phyloP scores from a whole-genome alignment of 129 eudicot species.

The Rutidosis leptorrhynchoides region DNA sequence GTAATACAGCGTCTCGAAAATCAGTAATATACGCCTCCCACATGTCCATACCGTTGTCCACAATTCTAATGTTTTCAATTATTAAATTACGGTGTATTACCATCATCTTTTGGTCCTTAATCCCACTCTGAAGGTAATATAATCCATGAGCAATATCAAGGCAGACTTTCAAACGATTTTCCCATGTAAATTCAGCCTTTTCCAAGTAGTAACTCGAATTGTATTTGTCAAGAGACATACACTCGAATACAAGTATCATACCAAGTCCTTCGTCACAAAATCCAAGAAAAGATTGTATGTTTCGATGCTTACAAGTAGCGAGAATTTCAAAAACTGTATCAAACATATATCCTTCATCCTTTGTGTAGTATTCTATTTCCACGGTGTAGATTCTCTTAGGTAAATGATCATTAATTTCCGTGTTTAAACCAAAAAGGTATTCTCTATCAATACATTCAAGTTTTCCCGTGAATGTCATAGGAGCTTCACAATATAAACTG shows the following conservation, averaged over 20 bases:
- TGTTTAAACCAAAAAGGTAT: neutral
- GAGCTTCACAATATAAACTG: too few relatives aligned
- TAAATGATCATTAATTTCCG: neutral
- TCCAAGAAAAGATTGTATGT: neutral
- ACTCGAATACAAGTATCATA: neutral
- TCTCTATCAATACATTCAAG: neutral
- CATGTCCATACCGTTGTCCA: neutral
- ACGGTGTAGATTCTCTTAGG: neutral
- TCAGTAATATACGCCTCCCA: neutral
- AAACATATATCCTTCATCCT: neutral
- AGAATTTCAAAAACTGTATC: neutral
- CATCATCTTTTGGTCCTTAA: neutral
- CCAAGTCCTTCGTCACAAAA: neutral
- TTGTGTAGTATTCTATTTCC: neutral
- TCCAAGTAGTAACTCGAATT: too few relatives aligned
- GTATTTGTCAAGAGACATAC: neutral
- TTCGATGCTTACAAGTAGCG: neutral
- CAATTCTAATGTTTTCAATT: neutral
- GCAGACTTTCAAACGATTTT: neutral
- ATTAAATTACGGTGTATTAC: neutral
- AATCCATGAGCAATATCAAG: slow-evolving; percentile 5
- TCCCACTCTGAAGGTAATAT: neutral
- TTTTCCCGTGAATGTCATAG: neutral
- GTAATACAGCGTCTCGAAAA: neutral
- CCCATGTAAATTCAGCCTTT: neutral